Evolutionary conservation across 257 asterid species (phyloP), one percentile per base, ranked within the genome.

Genomic region (Primulina tabacum): DNA sequence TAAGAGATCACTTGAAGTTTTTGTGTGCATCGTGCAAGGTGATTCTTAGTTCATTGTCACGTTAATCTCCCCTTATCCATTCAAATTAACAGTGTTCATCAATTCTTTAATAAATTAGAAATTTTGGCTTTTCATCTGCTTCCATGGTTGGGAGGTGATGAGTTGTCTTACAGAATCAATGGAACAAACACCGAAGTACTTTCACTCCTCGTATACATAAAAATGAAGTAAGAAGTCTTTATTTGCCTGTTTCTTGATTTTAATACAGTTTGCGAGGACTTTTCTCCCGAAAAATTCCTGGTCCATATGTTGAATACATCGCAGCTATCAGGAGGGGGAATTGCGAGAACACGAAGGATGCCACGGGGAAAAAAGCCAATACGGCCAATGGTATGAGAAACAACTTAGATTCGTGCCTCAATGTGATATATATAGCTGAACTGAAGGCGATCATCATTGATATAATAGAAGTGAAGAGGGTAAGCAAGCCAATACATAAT

Each of bases 401-500:
- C 50, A 40, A 14, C 18, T 29, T 14, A 7, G 43, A 14, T 2
- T 69, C 17, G 24, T 5, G 7, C 8, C 66, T 60, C 47, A 60
- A 29, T 20, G 61, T 67, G 28, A 70, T 40, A 40, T 38, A 70
- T 8, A 70, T 8, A 0, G 68, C 33, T 4, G 38, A 24, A 63
- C 64, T 33, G 5, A 71, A 71, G 37, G 63, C 56, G 2, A 8
- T 18, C 64, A 71, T 50, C 60, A 63, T 55, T 11, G 3, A 71
- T 18, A 26, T 71, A 16, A 71, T 37, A 2, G 75, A 71, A 17
- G 64, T n/a, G 64, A 63, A 40, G 26, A 71, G 60, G 26, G 64
- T 33, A 7, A 53, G 40, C 0, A 71, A 60, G n/a, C 75, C 68
- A 2, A 29, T 14, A 4, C 50, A 40, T 20, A 66, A 7, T 29